Evolutionary conservation across 2,329 filamentous ascomycete species (phyloP).

Genomic region (Ophiocordyceps camponoti-leonardi): DNA sequence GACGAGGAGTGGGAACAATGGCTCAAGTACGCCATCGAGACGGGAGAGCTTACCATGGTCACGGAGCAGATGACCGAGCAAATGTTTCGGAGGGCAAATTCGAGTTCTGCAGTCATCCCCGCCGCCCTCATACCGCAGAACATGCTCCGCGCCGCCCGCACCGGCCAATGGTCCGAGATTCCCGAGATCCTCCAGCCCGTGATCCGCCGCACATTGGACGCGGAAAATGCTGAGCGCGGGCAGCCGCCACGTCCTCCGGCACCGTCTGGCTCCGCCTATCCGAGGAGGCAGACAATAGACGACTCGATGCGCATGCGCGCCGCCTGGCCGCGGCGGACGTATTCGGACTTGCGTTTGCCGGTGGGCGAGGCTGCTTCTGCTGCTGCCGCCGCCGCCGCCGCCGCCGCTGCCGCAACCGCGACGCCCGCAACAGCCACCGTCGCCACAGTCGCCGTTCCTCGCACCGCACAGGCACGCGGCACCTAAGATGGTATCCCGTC

Average conservation of each 20-base stretch:
- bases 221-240: conserved; percentile 11
- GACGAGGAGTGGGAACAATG: conserved; percentile 63
- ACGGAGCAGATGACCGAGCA: conserved; percentile 23
- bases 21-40: conserved; percentile 52
- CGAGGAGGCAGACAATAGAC: not conserved
- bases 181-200: conserved; percentile 37
- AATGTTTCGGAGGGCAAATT: conserved; percentile 13
- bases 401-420: no score
- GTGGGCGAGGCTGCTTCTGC: conserved; percentile 13
- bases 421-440: no score
- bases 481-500: not conserved
- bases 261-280: not conserved
- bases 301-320: not conserved
- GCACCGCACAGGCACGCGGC: conserved; percentile 7
- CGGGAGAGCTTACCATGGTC: conserved; percentile 34
- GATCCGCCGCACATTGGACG: conserved; percentile 28
- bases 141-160: conserved; percentile 36
- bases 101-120: conserved; percentile 10
- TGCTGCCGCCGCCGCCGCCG: not conserved
- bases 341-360: conserved; percentile 23
- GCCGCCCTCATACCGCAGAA: conserved; percentile 28
- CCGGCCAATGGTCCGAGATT: conserved; percentile 39
- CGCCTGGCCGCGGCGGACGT: conserved; percentile 7
- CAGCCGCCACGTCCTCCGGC: conserved; percentile 1
- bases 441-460: conserved; percentile 1